Evolutionary conservation across 805 yeast genomes (phyloP), one percentile per base, ranked within the genome.

Genomic region (Nakazawaea anatomiae): DNA sequence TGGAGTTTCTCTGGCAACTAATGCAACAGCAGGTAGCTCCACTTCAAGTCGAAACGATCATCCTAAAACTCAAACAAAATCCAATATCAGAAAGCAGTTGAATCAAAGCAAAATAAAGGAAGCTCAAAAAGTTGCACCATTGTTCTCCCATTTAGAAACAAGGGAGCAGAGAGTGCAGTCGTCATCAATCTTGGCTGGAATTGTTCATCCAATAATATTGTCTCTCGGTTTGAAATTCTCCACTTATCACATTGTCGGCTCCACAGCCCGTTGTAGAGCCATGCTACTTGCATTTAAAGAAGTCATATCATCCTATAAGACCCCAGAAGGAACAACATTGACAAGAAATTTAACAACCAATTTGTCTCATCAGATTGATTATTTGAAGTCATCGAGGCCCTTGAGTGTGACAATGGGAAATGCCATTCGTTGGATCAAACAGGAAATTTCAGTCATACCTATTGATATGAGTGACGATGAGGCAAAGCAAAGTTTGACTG

Each of bases 351-450:
- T 94, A 60, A 89, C 97, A 0, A 83, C 85, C 34, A 92, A 90
- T 65, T 74, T 94, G 52, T 83, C 96, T 9, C 89, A 87, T 62
- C 99, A 94, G 69, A 94, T 94, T 57, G 99, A 92, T 64, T 89
- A 87, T 58, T 73, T 94, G 58, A 92, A 89, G 60, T 82, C 89
- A 8, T 91, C 97, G 3, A 80, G 99, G 55, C 97, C 98, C 1
- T 74, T 94, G 46, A 83, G 94, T 51, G 87, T 91, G 2, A 80
- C 96, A 1, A 94, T 94, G 99, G 99, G 99, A 50, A 94, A 91
- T 70, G 92, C 97, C 2, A 94, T 94, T 57, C 81, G 99, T 60
- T 91, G 97, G 97, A 76, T 94, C 56, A 94, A 94, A 63, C 98
- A 92, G 71, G 92, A 88, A 65, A 92, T 94, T 50, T 82, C 97